These are phyloP conservation scores for Macadamia tetraphylla DNA, from an alignment of 164 flowering plant species.

Conservation along the genomic window DNA sequence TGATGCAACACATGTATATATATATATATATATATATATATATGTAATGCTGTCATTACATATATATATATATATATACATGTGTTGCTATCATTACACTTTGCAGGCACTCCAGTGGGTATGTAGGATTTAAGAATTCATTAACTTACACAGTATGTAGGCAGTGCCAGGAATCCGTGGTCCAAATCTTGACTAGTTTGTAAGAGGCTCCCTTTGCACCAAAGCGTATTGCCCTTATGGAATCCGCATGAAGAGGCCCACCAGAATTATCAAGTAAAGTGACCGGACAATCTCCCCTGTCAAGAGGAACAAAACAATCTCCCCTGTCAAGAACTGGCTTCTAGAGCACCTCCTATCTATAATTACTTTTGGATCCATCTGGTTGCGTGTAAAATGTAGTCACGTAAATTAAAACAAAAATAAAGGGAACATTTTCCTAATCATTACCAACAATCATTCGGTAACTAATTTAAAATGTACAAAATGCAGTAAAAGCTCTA, in stretches of 20 bases:
- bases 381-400: too few species aligned
- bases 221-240: slow-evolving; percentile 72
- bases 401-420: too few species aligned
- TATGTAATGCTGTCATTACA: too few species aligned
- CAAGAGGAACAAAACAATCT: neutral
- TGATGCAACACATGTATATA: neutral
- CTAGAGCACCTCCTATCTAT: neutral
- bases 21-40: too few species aligned
- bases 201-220: slow-evolving; percentile 70
- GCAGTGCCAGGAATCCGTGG: slow-evolving; percentile 67
- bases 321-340: neutral
- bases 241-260: slow-evolving; percentile 53
- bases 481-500: too few species aligned
- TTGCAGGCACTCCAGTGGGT: neutral
- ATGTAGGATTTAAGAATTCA: neutral
- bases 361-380: neutral
- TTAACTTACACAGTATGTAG: slow-evolving; percentile 60
- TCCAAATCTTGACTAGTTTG: slow-evolving; percentile 83
- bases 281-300: slow-evolving; percentile 41
- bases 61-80: neutral
- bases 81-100: too few species aligned
- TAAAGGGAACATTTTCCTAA: too few species aligned
- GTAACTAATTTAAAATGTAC: too few species aligned
- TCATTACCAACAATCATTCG: too few species aligned
- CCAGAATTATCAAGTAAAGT: slow-evolving; percentile 50